Percentiles rank a stretch among this genome's conserved stretches.
phyloP scores from a whole-genome alignment of 371 early-diverging fungal species.

The Mucor circinelloides region DNA sequence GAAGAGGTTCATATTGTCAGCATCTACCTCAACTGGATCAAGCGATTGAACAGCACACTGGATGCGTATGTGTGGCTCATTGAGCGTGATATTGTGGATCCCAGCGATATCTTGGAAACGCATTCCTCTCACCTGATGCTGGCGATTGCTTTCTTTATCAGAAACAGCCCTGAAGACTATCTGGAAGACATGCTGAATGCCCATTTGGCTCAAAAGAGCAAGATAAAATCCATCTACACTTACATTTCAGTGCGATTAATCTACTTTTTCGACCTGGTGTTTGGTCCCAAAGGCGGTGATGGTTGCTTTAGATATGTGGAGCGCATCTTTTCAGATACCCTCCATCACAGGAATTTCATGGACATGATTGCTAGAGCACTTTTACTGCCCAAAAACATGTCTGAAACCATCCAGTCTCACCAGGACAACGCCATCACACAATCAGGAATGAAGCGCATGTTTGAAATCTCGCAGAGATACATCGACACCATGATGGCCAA shows the following conservation, averaged over 20 bases:
- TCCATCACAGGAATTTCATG: slow-evolving; percentile 10
- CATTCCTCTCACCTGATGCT: slow-evolving; percentile 16
- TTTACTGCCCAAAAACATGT: slow-evolving; percentile 29
- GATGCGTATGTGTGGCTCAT: slow-evolving; percentile 50
- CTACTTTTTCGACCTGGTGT: slow-evolving; percentile 22
- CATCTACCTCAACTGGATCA: slow-evolving; percentile 27
- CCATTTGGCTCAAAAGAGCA: slow-evolving; percentile 15
- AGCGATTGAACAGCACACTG: slow-evolving; percentile 27
- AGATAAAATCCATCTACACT: slow-evolving; percentile 18
- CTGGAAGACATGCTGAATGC: slow-evolving; percentile 4
- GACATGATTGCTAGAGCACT: slow-evolving; percentile 21
- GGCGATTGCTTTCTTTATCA: slow-evolving; percentile 17
- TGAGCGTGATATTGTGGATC: slow-evolving; percentile 27
- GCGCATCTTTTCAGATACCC: neutral
- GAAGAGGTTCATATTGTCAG: neutral
- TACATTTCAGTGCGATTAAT: slow-evolving; percentile 24
- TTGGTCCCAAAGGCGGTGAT: neutral
- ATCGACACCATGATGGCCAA: slow-evolving; percentile 15
- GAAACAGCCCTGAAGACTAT: slow-evolving; percentile 8
- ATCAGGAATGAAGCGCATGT: slow-evolving; percentile 15
- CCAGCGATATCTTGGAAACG: neutral
- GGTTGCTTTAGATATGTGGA: slow-evolving; percentile 6
- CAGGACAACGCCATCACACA: slow-evolving; percentile 24
- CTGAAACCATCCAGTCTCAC: slow-evolving; percentile 28
- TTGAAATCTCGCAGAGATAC: slow-evolving; percentile 13